Evolutionary conservation across 2,329 filamentous ascomycete species (phyloP).

Genomic region (Fusarium sublunatum): DNA sequence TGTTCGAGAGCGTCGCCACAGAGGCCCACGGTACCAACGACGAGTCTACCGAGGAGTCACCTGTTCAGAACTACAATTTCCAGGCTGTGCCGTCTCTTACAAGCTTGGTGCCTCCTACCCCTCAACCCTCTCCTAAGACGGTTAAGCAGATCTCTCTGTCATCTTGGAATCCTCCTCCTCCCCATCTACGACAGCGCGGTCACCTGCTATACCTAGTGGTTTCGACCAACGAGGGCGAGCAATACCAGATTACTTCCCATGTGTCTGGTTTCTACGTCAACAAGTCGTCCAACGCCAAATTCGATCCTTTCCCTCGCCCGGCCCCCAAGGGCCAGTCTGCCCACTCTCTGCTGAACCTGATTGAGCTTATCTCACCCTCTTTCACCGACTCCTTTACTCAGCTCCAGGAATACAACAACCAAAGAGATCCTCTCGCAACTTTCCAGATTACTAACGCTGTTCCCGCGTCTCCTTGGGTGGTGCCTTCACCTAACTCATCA

Average conservation of each 20-base stretch:
- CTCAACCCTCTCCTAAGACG: constrained; percentile 82
- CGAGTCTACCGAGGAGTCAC: constrained; percentile 49
- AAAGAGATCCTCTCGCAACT: constrained; percentile 87
- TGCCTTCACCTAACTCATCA: constrained; percentile 74
- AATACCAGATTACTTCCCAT: constrained; percentile 91
- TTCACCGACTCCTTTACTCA: constrained; percentile 81
- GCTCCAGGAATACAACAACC: constrained; percentile 85
- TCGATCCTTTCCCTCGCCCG: constrained; percentile 86
- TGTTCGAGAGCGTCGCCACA: constrained; percentile 81
- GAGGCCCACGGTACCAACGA: constrained; percentile 56
- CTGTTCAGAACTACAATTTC: constrained; percentile 80
- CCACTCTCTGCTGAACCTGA: constrained; percentile 86
- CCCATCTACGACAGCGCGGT: constrained; percentile 88
- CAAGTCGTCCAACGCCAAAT: constrained; percentile 94
- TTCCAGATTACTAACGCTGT: constrained; percentile 97
- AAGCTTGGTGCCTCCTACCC: constrained; percentile 75
- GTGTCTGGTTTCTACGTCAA: constrained; percentile 97
- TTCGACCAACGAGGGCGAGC: constrained; percentile 93
- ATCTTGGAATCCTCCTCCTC: constrained; percentile 95
- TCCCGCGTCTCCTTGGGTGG: constrained; percentile 91
- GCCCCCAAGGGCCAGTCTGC: constrained; percentile 81
- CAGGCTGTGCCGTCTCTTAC: constrained; percentile 73
- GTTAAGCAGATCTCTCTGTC: constrained; percentile 90
- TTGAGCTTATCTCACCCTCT: constrained; percentile 82
- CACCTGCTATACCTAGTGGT: constrained; percentile 91